Percentiles rank a stretch among this genome's conserved stretches.
These are phyloP conservation scores for Picea engelmannii DNA, from an alignment of 83 land plant species.

Conservation along the genomic window DNA sequence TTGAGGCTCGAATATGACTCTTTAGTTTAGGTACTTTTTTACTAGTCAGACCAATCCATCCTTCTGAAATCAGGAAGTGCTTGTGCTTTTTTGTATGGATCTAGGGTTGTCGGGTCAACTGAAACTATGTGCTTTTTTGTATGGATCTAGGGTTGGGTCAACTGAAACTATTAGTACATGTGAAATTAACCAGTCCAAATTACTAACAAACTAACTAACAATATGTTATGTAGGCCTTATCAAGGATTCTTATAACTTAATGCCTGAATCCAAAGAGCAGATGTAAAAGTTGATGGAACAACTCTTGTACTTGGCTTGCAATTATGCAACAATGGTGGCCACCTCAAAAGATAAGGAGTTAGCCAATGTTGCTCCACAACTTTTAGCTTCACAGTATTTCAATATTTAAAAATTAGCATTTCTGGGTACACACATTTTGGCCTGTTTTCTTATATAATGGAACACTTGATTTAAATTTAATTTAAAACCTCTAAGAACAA, in stretches of 20 bases:
- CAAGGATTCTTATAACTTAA: slow-evolving; percentile 11
- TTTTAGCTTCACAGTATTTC: slow-evolving; percentile 79
- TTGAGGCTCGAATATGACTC: not conserved
- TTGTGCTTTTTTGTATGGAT: not conserved
- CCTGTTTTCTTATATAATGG: too few relatives aligned
- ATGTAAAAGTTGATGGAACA: slow-evolving; percentile 15
- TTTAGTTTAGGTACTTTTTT: not conserved
- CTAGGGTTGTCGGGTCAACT: not conserved
- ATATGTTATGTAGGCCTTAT: slow-evolving; percentile 14
- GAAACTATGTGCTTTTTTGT: not conserved
- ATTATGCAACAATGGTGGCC: slow-evolving; percentile 82
- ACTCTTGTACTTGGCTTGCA: slow-evolving; percentile 10
- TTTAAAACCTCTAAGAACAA: too few relatives aligned
- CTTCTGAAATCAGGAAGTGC: not conserved
- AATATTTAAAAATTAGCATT: slow-evolving; percentile 58
- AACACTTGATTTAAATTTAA: too few relatives aligned
- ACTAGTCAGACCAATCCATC: not conserved
- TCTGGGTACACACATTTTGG: slow-evolving; percentile 49
- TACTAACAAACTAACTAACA: not conserved
- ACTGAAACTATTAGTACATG: not conserved
- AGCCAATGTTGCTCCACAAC: slow-evolving; percentile 80
- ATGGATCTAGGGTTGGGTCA: not conserved
- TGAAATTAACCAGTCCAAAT: not conserved
- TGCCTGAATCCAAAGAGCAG: slow-evolving; percentile 11
- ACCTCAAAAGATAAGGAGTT: slow-evolving; percentile 89